Conservation (phyloP, 805 yeast species). For the Ogataea zsoltii region DNA sequence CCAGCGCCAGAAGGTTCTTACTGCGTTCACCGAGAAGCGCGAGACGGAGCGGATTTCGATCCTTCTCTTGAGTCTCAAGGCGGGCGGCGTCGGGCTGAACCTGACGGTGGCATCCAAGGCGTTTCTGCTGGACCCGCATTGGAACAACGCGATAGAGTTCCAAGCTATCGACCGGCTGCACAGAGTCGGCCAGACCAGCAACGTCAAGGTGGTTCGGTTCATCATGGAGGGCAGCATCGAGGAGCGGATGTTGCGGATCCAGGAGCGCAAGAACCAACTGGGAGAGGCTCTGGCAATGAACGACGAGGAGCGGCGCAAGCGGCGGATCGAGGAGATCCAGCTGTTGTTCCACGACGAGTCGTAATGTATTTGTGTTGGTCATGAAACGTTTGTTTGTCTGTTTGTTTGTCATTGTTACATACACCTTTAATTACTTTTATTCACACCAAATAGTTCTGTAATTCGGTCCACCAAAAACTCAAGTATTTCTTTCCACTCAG, state of each 20-base stretch:
- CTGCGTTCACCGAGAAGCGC: constrained; percentile 43
- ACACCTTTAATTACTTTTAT: too few relatives aligned
- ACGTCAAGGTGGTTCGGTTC: constrained; percentile 75
- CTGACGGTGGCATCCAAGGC: constrained; percentile 83
- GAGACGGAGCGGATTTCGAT: constrained; percentile 40
- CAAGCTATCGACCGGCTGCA: constrained; percentile 92
- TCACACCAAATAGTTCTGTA: too few relatives aligned
- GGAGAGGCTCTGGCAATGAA: constrained; percentile 79
- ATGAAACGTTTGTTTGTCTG: too few relatives aligned
- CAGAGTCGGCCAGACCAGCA: constrained; percentile 78
- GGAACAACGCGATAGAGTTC: constrained; percentile 90
- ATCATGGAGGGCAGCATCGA: constrained; percentile 83
- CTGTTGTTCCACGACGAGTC: constrained; percentile 53
- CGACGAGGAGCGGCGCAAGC: constrained; percentile 70
- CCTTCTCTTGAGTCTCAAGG: constrained; percentile 74
- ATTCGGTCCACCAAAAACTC: too few relatives aligned
- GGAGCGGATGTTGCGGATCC: constrained; percentile 83
- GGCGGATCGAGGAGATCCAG: constrained; percentile 72
- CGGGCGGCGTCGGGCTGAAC: constrained; percentile 94
- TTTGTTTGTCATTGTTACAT: too few relatives aligned
- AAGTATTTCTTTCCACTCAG: too few relatives aligned
- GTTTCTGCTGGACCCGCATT: constrained; percentile 95
- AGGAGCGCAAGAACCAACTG: constrained; percentile 75
- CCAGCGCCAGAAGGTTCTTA: constrained; percentile 63
- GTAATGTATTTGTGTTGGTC: too few relatives aligned